Conservation (phyloP, 2,329 filamentous ascomycete species). For the Aspergillus caelatus region DNA sequence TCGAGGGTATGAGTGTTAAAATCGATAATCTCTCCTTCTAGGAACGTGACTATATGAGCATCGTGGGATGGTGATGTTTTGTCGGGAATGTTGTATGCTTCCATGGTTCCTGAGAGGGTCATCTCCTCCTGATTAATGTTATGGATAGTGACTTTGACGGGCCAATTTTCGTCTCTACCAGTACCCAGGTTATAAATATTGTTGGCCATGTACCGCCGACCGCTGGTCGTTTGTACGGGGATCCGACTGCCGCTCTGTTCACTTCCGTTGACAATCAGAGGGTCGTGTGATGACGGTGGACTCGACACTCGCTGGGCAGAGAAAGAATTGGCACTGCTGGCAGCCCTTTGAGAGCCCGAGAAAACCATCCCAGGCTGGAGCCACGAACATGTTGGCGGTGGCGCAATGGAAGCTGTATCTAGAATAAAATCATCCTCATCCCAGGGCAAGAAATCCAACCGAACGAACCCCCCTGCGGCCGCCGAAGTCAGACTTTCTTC, state of each 20-base stretch:
- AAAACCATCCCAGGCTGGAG: constrained; percentile 63
- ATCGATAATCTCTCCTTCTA: constrained; percentile 71
- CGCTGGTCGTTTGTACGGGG: constrained; percentile 40
- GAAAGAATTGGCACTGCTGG: constrained; percentile 34
- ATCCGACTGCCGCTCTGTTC: constrained; percentile 33
- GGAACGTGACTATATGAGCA: constrained; percentile 63
- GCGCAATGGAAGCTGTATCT: constrained; percentile 54
- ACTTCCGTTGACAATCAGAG: constrained; percentile 39
- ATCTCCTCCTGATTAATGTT: constrained; percentile 62
- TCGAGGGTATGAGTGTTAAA: constrained; percentile 55
- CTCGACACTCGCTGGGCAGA: constrained; percentile 33
- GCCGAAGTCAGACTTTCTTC: constrained; percentile 59
- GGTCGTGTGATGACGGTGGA: constrained; percentile 31
- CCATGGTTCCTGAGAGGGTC: constrained; percentile 69
- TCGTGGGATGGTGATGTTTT: constrained; percentile 46
- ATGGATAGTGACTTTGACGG: constrained; percentile 68
- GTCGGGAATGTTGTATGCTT: constrained; percentile 68
- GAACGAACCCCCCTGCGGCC: constrained; percentile 56
- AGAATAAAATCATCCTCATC: constrained; percentile 61
- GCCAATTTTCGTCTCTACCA: constrained; percentile 62
- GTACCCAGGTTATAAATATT: constrained; percentile 26
- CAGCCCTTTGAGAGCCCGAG: constrained; percentile 63
- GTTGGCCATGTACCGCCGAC: constrained; percentile 40
- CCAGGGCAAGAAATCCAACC: constrained; percentile 55
- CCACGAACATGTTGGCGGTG: constrained; percentile 62